Base-by-base conservation (phyloP, 1,139 yeast species). In the Blastobotrys arbuscula region DNA sequence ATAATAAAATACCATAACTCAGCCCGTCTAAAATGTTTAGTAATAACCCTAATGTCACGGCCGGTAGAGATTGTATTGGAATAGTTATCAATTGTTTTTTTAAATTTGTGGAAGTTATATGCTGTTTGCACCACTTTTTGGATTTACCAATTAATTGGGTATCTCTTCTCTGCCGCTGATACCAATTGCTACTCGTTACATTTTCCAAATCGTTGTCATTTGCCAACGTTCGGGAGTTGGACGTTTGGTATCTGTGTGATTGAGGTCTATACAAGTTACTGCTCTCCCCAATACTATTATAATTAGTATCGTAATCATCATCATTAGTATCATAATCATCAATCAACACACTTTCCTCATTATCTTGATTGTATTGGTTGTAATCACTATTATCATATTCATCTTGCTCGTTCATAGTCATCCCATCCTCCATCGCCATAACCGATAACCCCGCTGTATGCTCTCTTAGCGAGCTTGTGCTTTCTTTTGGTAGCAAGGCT, bases 1-100 rank as follows among this genome's bases (percentile, higher is more conserved):
- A 92, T 73, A 92, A 80, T 61, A 92, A 90, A 97, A 92, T 90
- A 42, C 98, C 98, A 64, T 92, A 92, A 0, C 96, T 88, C 45
- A 92, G 74, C 0, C 96, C 98, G 67, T 92, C 98, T 48, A 92
- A 75, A 45, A 92, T 84, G 62, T 92, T 92, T 43, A 92, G 72
- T 43, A 92, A 69, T 0, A 89, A 74, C 0, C 98, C 98, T 39
- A 92, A 70, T 42, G 88, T 77, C 6, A 90, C 96, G 0, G 96
- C 82, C 0, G 95, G 94, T 1, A 81, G 50, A 59, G 76, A 81
- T n/a, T 70, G 57, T 2, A 76, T 50, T 0, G 84, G 82, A 53
- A 65, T 67, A 3, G 53, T 50, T 18, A 50, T 28, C 19, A 38
- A 42, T 13, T 31, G 47, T 7, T 31, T 36, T 12, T 46, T 36